These are phyloP conservation scores for Bertia moriformis DNA, from an alignment of 2,329 filamentous ascomycete species.

Conservation along the genomic window DNA sequence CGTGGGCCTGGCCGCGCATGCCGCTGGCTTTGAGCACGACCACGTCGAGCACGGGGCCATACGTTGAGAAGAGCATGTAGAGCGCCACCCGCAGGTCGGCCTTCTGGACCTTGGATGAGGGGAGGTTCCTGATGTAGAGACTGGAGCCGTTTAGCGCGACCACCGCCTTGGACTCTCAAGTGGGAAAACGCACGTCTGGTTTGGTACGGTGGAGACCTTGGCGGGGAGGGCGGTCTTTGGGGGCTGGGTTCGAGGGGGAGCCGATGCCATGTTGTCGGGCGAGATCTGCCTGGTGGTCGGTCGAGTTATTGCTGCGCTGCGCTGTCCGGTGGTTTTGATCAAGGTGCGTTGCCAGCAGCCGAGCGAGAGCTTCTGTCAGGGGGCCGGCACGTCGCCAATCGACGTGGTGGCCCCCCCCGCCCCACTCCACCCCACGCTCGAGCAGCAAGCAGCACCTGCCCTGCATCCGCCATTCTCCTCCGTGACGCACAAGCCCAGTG, in stretches of 20 bases:
- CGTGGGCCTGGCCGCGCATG: conserved; percentile 91
- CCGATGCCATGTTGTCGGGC: conserved; percentile 18
- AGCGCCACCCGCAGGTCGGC: conserved; percentile 71
- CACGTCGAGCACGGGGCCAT: conserved; percentile 82
- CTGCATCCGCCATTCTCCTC: too few relatives aligned
- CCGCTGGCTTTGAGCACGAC: conserved; percentile 76
- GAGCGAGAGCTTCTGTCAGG: too few relatives aligned
- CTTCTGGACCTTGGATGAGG: conserved; percentile 78
- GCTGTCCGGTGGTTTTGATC: too few relatives aligned
- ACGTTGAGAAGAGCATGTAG: conserved; percentile 88
- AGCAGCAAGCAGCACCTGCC: too few relatives aligned
- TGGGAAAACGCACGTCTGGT: conserved; percentile 64
- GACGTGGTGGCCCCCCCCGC: too few relatives aligned
- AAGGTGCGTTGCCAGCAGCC: too few relatives aligned
- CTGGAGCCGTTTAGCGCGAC: conserved; percentile 28
- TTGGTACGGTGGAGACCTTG: conserved; percentile 45
- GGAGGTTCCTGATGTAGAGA: conserved; percentile 77
- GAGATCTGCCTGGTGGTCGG: too few relatives aligned
- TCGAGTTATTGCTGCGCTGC: too few relatives aligned
- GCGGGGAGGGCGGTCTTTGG: conserved; percentile 13
- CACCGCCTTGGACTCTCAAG: conserved; percentile 1
- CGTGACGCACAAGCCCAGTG: background rate
- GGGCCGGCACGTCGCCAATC: too few relatives aligned
- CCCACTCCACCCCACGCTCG: too few relatives aligned
- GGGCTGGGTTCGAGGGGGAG: conserved; percentile 14